Evolutionary conservation across 768 basidiomycete species (phyloP).

Genomic region (Dacryopinax spathularia): DNA sequence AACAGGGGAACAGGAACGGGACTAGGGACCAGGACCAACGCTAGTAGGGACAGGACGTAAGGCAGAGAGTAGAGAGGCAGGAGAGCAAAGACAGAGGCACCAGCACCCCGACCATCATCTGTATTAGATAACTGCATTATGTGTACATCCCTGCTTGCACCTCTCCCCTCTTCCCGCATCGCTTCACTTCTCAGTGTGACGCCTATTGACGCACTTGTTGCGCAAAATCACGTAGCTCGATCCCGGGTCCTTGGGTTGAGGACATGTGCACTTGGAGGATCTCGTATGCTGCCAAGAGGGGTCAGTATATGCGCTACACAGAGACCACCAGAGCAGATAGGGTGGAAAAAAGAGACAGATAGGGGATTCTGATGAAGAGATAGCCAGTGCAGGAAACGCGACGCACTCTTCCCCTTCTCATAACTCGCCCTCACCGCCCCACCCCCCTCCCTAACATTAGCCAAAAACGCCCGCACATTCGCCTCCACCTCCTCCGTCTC

Average conservation of each 20-base stretch:
- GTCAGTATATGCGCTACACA: neutral
- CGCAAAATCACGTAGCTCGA: conserved; percentile 58
- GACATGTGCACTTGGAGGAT: conserved; percentile 75
- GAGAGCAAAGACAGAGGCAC: neutral
- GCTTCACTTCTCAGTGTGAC: neutral
- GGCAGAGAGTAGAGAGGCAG: neutral
- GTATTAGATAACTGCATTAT: neutral
- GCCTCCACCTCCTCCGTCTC: conserved; percentile 58
- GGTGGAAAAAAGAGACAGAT: neutral
- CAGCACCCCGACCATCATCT: neutral
- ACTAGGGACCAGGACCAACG: too few species aligned
- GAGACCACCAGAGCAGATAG: too few species aligned
- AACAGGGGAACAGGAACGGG: too few species aligned
- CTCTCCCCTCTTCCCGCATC: neutral
- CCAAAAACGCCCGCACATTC: conserved; percentile 65
- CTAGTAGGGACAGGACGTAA: too few species aligned
- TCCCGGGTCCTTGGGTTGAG: conserved; percentile 77
- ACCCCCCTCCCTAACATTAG: conserved; percentile 57
- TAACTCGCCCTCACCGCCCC: conserved; percentile 35
- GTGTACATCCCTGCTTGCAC: neutral
- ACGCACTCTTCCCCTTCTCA: conserved; percentile 36
- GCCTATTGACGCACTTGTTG: conserved; percentile 23
- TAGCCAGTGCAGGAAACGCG: too few species aligned
- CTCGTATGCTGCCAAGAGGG: conserved; percentile 39
- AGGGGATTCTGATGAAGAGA: too few species aligned